Evolutionary conservation across 2,329 filamentous ascomycete species (phyloP).

Genomic region (Xylaria sp.): DNA sequence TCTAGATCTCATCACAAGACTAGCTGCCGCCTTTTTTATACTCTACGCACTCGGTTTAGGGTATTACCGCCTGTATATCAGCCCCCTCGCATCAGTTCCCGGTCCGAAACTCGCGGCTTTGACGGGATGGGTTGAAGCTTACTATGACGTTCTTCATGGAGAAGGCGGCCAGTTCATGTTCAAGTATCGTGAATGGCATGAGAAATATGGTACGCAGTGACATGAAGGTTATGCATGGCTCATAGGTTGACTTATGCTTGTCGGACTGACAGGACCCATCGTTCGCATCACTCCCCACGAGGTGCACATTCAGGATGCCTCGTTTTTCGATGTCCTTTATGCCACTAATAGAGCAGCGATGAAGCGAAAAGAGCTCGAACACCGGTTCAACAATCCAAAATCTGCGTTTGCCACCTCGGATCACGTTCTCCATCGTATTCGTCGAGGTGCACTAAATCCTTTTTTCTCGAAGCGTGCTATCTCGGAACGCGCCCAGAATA

Average conservation of each 20-base stretch:
- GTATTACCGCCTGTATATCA: conserved; percentile 9
- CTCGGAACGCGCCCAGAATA: background rate
- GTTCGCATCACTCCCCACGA: conserved; percentile 18
- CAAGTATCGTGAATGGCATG: conserved; percentile 17
- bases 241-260: background rate
- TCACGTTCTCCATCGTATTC: conserved; percentile 6
- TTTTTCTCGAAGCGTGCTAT: conserved; percentile 21
- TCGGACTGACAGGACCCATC: conserved; percentile 12
- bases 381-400: conserved; percentile 9
- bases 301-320: conserved; percentile 15
- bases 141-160: conserved; percentile 10
- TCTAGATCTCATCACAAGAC: background rate
- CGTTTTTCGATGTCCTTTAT: conserved; percentile 5
- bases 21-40: background rate
- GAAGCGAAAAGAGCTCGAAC: background rate
- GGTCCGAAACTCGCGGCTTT: conserved; percentile 11
- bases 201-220: conserved; percentile 12
- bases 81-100: conserved; percentile 7
- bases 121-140: conserved; percentile 20
- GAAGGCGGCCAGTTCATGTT: conserved; percentile 21
- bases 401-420: background rate
- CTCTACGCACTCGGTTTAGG: conserved; percentile 3
- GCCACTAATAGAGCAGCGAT: background rate
- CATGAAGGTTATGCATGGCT: background rate
- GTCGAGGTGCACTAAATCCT: conserved; percentile 8